Evolutionary conservation across 202 grass and related monocot genomes (phyloP).

Genomic region (Saccharum hybrid): DNA sequence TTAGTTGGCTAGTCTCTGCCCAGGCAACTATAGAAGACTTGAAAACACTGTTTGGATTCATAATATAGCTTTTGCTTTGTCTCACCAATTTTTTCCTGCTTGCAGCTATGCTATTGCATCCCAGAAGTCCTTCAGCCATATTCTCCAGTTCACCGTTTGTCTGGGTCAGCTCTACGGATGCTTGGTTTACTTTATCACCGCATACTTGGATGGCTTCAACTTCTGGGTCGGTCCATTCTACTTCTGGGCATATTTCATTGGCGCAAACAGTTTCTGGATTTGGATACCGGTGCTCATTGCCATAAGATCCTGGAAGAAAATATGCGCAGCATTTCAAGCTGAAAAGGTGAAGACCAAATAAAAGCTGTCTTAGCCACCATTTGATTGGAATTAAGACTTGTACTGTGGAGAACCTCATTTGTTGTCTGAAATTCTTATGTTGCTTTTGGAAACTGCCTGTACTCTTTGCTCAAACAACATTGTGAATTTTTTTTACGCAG

Average conservation of each 20-base stretch:
- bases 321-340: conserved; percentile 46
- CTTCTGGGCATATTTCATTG: conserved; percentile 92
- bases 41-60: not conserved
- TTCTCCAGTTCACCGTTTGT: conserved; percentile 81
- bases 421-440: conserved; percentile 4
- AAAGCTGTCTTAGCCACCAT: not conserved
- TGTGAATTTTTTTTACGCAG: not conserved
- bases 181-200: conserved; percentile 75
- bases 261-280: conserved; percentile 78
- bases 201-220: conserved; percentile 84
- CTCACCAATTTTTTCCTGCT: conserved; percentile 33
- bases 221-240: conserved; percentile 69
- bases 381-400: not conserved
- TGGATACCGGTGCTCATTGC: conserved; percentile 75
- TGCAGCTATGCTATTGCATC: conserved; percentile 80
- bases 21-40: not conserved
- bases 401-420: not conserved
- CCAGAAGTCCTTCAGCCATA: conserved; percentile 69
- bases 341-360: conserved; percentile 67
- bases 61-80: not conserved
- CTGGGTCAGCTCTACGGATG: conserved; percentile 84
- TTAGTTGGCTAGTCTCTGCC: not conserved
- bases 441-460: not conserved
- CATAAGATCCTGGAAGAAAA: conserved; percentile 71
- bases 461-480: conserved; percentile 8